A percentile compares a stretch with the other conserved stretches of the same genome.
phyloP scores from a whole-genome alignment of 495 filamentous ascomycete genomes.

The Pyrenopolyporus hunteri region DNA sequence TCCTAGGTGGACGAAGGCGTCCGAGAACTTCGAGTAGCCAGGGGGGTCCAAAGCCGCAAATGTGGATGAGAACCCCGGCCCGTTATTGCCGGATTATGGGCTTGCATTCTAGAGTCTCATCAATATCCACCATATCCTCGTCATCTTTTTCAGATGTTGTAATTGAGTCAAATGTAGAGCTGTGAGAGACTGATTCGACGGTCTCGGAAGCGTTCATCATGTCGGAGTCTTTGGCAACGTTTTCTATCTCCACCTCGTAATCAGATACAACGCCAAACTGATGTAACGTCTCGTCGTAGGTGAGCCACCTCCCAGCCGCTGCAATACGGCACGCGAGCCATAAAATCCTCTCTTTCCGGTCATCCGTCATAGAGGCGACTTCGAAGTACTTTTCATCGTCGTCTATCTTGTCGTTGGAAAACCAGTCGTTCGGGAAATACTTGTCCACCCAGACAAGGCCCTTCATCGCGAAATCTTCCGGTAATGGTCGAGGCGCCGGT shows the following conservation, averaged over 20 bases:
- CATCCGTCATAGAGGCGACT: conserved; percentile 64
- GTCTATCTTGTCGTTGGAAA: conserved; percentile 69
- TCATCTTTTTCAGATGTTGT: conserved; percentile 27
- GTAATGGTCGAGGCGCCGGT: conserved; percentile 62
- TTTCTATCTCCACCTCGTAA: conserved; percentile 34
- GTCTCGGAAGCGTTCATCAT: conserved; percentile 31
- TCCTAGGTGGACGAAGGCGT: neutral
- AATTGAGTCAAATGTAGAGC: conserved; percentile 25
- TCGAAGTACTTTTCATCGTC: conserved; percentile 81
- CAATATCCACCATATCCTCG: conserved; percentile 40
- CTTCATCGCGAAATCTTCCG: conserved; percentile 83
- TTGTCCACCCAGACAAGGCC: conserved; percentile 73
- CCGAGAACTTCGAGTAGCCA: neutral
- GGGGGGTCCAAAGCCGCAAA: too few relatives aligned
- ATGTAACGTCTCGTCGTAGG: conserved; percentile 41
- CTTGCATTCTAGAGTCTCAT: conserved; percentile 20
- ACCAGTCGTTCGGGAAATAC: conserved; percentile 75
- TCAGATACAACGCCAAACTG: conserved; percentile 42
- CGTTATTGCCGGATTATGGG: conserved; percentile 32
- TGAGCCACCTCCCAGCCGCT: conserved; percentile 42
- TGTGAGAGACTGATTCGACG: conserved; percentile 13
- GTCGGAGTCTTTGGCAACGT: conserved; percentile 23
- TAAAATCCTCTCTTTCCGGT: conserved; percentile 73
- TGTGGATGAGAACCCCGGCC: too few relatives aligned
- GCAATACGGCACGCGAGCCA: conserved; percentile 72